Conservation (phyloP, 345 rosid genomes). For the Salix brachista region DNA sequence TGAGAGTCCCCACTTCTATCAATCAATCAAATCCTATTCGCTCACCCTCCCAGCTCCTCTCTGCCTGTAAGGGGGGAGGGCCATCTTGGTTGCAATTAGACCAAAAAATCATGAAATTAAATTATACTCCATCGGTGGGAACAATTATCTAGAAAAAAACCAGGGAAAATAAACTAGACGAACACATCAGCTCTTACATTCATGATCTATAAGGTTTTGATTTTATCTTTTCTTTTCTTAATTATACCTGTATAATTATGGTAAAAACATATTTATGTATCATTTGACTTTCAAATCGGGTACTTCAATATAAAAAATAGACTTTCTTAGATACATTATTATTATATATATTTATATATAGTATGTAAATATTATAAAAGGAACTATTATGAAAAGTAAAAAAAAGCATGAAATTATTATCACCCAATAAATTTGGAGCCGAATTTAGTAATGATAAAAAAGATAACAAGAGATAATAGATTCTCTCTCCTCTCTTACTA, state of each 20-base stretch:
- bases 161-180: background rate
- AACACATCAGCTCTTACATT: background rate
- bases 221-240: too few relatives aligned
- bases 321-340: too few relatives aligned
- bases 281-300: too few relatives aligned
- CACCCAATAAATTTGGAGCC: background rate
- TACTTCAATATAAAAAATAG: too few relatives aligned
- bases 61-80: conserved; percentile 4
- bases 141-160: background rate
- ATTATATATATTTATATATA: too few relatives aligned
- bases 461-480: background rate
- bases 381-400: background rate
- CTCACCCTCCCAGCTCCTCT: conserved; percentile 4
- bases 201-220: too few relatives aligned
- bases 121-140: background rate
- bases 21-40: conserved; percentile 30
- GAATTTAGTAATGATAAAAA: background rate
- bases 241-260: too few relatives aligned
- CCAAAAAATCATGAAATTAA: background rate
- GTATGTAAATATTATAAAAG: background rate
- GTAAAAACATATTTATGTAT: too few relatives aligned
- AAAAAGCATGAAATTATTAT: background rate
- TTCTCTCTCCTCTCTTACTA: background rate
- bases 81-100: conserved; percentile 5
- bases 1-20: conserved; percentile 30